phyloP scores from a whole-genome alignment of 2,329 filamentous ascomycete genomes.

The Diaporthe aspalathi region DNA sequence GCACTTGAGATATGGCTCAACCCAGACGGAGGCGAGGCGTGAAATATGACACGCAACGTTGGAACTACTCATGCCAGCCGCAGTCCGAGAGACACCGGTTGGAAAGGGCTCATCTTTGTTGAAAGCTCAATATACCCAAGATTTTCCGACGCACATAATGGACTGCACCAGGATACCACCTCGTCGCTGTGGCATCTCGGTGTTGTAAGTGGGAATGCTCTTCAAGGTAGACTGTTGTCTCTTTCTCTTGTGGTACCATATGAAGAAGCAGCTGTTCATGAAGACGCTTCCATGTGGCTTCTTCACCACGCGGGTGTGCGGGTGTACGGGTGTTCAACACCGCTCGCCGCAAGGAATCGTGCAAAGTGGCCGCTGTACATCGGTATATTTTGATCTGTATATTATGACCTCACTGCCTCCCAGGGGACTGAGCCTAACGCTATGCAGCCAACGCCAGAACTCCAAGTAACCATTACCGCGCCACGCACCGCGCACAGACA shows the following conservation, averaged over 20 bases:
- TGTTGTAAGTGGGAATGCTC: not conserved
- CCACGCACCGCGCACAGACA: not conserved
- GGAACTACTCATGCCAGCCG: not conserved
- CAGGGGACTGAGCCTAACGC: conserved; percentile 27
- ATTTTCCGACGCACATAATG: not conserved
- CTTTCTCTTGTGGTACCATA: not conserved
- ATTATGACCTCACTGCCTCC: conserved; percentile 12
- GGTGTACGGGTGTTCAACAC: not conserved
- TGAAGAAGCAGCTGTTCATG: not conserved
- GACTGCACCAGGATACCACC: not conserved
- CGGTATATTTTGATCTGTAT: conserved; percentile 1
- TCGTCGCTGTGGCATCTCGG: too few relatives aligned
- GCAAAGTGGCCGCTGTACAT: not conserved
- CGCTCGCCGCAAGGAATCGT: not conserved
- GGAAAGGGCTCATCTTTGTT: conserved; percentile 20
- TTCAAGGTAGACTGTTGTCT: not conserved
- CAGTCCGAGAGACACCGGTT: conserved; percentile 8
- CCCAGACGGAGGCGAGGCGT: not conserved
- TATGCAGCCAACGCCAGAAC: conserved; percentile 38
- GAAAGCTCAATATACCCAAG: conserved; percentile 18
- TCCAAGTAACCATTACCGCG: conserved; percentile 6
- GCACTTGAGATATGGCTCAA: conserved; percentile 14
- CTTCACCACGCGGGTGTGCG: not conserved
- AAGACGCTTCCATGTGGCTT: not conserved
- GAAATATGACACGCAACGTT: not conserved